phyloP scores from a whole-genome alignment of 225 moss, liverwort and hornwort species.

The Thuidium tamariscinum region DNA sequence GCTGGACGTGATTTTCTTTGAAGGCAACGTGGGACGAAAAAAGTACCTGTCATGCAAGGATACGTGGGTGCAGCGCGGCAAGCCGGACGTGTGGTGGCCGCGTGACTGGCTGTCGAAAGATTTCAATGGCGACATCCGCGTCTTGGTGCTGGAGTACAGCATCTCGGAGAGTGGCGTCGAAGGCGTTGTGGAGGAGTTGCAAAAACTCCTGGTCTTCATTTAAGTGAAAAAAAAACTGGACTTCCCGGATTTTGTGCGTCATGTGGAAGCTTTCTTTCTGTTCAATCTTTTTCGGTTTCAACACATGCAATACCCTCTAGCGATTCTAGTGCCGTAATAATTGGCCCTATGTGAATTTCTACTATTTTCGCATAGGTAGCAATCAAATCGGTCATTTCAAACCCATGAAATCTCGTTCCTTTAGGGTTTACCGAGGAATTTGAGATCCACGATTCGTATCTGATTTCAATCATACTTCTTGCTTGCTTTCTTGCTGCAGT shows the following conservation, averaged over 20 bases:
- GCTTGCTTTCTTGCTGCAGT: not conserved
- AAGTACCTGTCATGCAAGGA: constrained; percentile 3
- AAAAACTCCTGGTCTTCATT: too few relatives aligned
- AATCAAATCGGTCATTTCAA: not conserved
- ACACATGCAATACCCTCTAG: not conserved
- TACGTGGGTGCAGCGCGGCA: too few relatives aligned
- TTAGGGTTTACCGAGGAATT: not conserved
- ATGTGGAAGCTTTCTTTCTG: not conserved
- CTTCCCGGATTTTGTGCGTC: not conserved
- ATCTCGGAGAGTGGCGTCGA: too few relatives aligned
- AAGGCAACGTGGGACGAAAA: not conserved
- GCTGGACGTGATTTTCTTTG: constrained; percentile 16
- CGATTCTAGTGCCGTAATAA: not conserved
- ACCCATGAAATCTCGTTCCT: not conserved
- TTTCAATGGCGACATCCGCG: not conserved
- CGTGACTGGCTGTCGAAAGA: constrained; percentile 16
- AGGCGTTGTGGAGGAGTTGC: too few relatives aligned
- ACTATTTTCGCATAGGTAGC: not conserved
- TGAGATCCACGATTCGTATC: not conserved
- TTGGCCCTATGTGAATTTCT: not conserved
- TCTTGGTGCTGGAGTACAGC: constrained; percentile 21
- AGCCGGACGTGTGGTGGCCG: constrained; percentile 17
- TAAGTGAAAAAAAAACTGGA: not conserved
- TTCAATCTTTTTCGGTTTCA: not conserved
- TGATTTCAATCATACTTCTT: not conserved